Percentiles rank a stretch among this genome's conserved stretches.
phyloP scores from a whole-genome alignment of 345 rosid species.

The Raphanus sativus region DNA sequence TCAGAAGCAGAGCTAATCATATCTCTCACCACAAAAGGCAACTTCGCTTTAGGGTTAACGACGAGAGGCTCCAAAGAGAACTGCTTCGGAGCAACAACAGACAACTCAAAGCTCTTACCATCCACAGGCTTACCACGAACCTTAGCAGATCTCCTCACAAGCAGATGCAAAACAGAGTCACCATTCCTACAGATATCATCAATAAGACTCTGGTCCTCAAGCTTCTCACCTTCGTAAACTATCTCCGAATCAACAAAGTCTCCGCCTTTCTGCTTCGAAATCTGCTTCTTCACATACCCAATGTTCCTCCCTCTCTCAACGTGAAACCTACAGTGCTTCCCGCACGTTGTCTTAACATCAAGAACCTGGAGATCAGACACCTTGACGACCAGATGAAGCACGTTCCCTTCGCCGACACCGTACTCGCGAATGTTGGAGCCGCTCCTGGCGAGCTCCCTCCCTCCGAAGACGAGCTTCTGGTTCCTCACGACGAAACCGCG shows the following conservation, averaged over 20 bases:
- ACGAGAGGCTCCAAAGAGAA: slow-evolving; percentile 58
- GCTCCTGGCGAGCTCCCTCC: slow-evolving; percentile 66
- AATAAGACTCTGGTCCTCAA: slow-evolving; percentile 66
- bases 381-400: slow-evolving; percentile 74
- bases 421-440: slow-evolving; percentile 69
- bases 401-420: slow-evolving; percentile 67
- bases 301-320: slow-evolving; percentile 66
- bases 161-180: slow-evolving; percentile 61
- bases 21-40: slow-evolving; percentile 47
- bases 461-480: slow-evolving; percentile 71
- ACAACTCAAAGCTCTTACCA: slow-evolving; percentile 63
- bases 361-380: slow-evolving; percentile 69
- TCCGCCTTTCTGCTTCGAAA: slow-evolving; percentile 46
- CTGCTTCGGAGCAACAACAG: slow-evolving; percentile 54
- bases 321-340: slow-evolving; percentile 57
- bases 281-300: slow-evolving; percentile 65
- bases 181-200: slow-evolving; percentile 50
- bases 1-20: slow-evolving; percentile 55
- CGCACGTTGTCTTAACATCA: slow-evolving; percentile 53
- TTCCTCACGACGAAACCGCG: slow-evolving; percentile 70
- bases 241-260: slow-evolving; percentile 54
- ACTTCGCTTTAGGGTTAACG: slow-evolving; percentile 41
- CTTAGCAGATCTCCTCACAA: slow-evolving; percentile 64
- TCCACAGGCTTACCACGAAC: slow-evolving; percentile 55
- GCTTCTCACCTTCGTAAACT: slow-evolving; percentile 60